Evolutionary conservation across 1,139 yeast genomes (phyloP).

Genomic region (Candida mesenterica): DNA sequence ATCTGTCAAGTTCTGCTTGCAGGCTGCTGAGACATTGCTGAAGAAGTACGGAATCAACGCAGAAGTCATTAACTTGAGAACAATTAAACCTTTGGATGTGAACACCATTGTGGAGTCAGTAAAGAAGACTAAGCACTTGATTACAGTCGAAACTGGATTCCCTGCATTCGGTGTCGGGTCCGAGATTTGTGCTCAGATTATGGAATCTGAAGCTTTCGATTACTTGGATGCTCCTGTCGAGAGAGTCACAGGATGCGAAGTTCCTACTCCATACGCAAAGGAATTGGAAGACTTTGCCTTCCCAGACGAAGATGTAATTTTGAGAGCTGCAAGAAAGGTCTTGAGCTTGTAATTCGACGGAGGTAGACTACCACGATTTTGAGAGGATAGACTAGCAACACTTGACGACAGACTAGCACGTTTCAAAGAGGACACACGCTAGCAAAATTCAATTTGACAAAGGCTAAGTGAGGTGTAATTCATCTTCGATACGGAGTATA

Average conservation of each 20-base stretch:
- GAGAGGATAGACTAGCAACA: too few species aligned
- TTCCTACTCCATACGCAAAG: constrained; percentile 97
- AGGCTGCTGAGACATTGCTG: constrained; percentile 86
- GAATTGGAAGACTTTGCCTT: constrained; percentile 97
- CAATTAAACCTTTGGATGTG: constrained; percentile 94
- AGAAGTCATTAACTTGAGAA: constrained; percentile 93
- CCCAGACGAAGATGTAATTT: constrained; percentile 92
- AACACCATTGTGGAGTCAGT: constrained; percentile 83
- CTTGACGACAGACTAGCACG: too few species aligned
- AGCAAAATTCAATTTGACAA: neutral
- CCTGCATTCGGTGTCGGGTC: constrained; percentile 99
- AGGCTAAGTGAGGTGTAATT: too few species aligned
- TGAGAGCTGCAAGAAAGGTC: constrained; percentile 89
- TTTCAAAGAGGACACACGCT: neutral
- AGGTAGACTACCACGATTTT: too few species aligned
- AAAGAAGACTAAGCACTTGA: constrained; percentile 95
- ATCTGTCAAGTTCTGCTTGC: constrained; percentile 79
- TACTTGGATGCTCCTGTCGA: constrained; percentile 98
- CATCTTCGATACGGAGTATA: too few species aligned
- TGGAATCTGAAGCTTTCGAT: constrained; percentile 98
- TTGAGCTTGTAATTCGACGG: constrained; percentile 60
- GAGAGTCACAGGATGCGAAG: constrained; percentile 99
- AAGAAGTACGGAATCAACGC: constrained; percentile 85
- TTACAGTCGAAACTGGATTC: constrained; percentile 96
- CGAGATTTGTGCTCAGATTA: constrained; percentile 94